These are phyloP conservation scores for Penicillium bovifimosum DNA, from an alignment of 495 filamentous ascomycete genomes.

Conservation along the genomic window DNA sequence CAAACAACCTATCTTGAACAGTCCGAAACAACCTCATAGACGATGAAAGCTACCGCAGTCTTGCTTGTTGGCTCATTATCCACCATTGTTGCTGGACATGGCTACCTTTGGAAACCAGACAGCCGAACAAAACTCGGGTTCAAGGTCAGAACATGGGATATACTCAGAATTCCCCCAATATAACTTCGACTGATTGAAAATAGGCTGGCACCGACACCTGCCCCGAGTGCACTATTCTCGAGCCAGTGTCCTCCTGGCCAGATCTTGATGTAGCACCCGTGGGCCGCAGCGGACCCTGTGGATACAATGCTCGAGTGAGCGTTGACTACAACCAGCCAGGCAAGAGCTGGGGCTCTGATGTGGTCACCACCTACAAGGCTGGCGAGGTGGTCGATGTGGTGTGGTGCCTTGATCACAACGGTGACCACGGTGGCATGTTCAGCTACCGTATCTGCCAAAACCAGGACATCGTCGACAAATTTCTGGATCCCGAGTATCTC, in stretches of 20 bases:
- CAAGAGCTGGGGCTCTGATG: constrained; percentile 37
- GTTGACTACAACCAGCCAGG: constrained; percentile 52
- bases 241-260: constrained; percentile 50
- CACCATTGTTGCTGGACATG: constrained; percentile 26
- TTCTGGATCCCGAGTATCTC: constrained; percentile 43
- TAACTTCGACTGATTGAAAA: background rate
- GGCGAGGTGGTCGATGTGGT: constrained; percentile 46
- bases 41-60: background rate
- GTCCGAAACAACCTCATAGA: background rate
- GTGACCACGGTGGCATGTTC: constrained; percentile 58
- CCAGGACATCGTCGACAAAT: constrained; percentile 47
- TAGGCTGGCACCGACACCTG: constrained; percentile 48
- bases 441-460: constrained; percentile 51
- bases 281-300: constrained; percentile 49
- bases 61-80: background rate
- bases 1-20: background rate
- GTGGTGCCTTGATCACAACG: constrained; percentile 56
- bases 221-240: constrained; percentile 54
- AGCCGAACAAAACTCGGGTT: constrained; percentile 45
- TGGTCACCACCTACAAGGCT: constrained; percentile 42
- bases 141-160: constrained; percentile 29
- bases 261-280: constrained; percentile 41
- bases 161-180: background rate
- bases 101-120: constrained; percentile 41
- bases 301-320: constrained; percentile 51